phyloP scores from a whole-genome alignment of 2,329 filamentous ascomycete species.

The Ophiostoma ulmi region DNA sequence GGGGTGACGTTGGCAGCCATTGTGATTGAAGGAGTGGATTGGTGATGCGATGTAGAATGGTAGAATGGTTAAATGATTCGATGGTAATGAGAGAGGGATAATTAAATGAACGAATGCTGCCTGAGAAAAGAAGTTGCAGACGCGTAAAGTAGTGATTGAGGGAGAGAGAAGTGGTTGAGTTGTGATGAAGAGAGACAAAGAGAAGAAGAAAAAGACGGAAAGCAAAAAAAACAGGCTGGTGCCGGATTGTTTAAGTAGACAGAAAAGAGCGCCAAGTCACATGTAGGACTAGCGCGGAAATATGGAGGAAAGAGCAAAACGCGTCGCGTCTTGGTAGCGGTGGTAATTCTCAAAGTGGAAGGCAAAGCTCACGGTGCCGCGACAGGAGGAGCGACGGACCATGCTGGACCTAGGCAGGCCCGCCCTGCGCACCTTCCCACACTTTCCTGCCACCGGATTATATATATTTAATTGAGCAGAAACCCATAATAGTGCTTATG shows the following conservation, averaged over 20 bases:
- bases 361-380: conserved; percentile 19
- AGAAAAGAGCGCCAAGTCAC: conserved; percentile 27
- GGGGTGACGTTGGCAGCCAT: conserved; percentile 59
- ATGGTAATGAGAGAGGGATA: neutral
- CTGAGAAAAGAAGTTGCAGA: conserved; percentile 12
- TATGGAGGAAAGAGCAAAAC: conserved; percentile 15
- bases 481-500: neutral
- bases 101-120: neutral
- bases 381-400: conserved; percentile 12
- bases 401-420: conserved; percentile 15
- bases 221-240: conserved; percentile 25
- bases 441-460: conserved; percentile 20
- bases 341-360: conserved; percentile 13
- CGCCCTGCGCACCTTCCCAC: conserved; percentile 9
- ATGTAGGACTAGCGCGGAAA: conserved; percentile 25
- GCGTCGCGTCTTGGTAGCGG: conserved; percentile 26
- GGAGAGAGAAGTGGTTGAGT: neutral
- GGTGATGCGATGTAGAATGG: neutral
- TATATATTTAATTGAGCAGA: neutral
- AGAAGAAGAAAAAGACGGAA: conserved; percentile 17
- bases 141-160: conserved; percentile 13
- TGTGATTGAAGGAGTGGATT: conserved; percentile 33
- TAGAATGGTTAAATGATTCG: neutral
- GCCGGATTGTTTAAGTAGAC: conserved; percentile 29
- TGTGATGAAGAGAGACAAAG: conserved; percentile 15